phyloP scores from a whole-genome alignment of 768 basidiomycete genomes.

The Paxillus ammoniavirescens region DNA sequence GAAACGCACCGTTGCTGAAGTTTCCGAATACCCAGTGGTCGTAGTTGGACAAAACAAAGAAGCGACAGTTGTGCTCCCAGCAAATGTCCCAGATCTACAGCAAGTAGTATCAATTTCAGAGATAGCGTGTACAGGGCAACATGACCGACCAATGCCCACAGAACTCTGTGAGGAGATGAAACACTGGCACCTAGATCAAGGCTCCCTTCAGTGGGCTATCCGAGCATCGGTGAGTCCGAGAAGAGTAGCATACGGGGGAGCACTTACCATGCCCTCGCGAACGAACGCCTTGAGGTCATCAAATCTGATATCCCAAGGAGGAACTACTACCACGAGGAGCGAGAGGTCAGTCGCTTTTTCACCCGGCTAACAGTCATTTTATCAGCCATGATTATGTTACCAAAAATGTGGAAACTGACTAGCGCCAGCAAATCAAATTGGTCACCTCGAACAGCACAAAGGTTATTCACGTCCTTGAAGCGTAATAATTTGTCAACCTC shows the following conservation, averaged over 20 bases:
- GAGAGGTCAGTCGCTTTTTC: background rate
- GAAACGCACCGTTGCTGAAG: slow-evolving; percentile 7
- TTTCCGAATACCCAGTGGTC: slow-evolving; percentile 15
- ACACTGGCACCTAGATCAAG: background rate
- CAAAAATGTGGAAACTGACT: background rate
- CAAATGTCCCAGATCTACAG: slow-evolving; percentile 18
- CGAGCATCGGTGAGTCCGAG: background rate
- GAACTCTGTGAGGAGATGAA: slow-evolving; percentile 1
- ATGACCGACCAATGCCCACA: slow-evolving; percentile 15
- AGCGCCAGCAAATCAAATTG: slow-evolving; percentile 7
- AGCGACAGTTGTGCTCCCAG: slow-evolving; percentile 4
- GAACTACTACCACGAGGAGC: slow-evolving; percentile 1
- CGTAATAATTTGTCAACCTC: background rate
- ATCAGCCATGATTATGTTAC: background rate
- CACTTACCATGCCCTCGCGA: slow-evolving; percentile 1
- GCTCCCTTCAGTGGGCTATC: background rate
- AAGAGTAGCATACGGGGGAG: background rate
- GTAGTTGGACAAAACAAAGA: slow-evolving; percentile 16
- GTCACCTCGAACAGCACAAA: background rate
- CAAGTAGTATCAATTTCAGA: background rate
- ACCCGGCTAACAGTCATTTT: background rate
- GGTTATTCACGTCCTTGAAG: slow-evolving; percentile 8
- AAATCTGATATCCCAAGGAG: slow-evolving; percentile 2
- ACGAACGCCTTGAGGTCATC: slow-evolving; percentile 7
- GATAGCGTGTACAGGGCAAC: background rate